A percentile compares a stretch with the other conserved stretches of the same genome.
phyloP scores from a whole-genome alignment of 2,329 filamentous ascomycete genomes.

The Ceratocystis harringtonii region DNA sequence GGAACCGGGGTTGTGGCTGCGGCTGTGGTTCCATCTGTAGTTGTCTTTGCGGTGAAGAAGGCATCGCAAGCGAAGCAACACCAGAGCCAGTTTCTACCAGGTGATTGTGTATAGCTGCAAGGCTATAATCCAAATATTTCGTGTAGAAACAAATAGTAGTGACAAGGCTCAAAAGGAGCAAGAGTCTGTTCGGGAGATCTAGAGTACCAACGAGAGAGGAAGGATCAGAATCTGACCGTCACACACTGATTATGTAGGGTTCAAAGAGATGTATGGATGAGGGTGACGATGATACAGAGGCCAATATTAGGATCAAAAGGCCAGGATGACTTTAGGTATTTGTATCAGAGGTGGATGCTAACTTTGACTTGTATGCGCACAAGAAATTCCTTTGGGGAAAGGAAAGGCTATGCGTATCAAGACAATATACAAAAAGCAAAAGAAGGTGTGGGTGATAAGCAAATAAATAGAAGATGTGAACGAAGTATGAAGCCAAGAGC shows the following conservation, averaged over 20 bases:
- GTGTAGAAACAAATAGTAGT: not conserved
- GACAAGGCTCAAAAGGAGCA: not conserved
- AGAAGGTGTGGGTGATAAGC: not conserved
- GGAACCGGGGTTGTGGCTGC: not conserved
- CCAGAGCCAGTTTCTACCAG: not conserved
- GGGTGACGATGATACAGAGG: not conserved
- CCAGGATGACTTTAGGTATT: not conserved
- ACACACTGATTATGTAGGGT: not conserved
- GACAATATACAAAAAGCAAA: not conserved
- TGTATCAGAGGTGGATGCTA: not conserved
- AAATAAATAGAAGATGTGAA: not conserved
- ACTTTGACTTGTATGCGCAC: not conserved
- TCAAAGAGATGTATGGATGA: not conserved
- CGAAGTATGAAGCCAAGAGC: not conserved
- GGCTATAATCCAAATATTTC: not conserved
- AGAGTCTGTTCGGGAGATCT: not conserved
- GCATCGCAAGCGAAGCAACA: not conserved
- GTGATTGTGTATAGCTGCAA: not conserved
- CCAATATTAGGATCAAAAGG: not conserved
- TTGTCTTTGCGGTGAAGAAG: not conserved
- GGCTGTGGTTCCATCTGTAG: not conserved
- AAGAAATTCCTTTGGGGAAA: not conserved
- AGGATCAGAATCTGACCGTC: not conserved
- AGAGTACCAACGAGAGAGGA: not conserved
- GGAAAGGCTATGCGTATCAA: not conserved